phyloP scores from a whole-genome alignment of 78 protist genomes.

The Goniomonas avonlea region DNA sequence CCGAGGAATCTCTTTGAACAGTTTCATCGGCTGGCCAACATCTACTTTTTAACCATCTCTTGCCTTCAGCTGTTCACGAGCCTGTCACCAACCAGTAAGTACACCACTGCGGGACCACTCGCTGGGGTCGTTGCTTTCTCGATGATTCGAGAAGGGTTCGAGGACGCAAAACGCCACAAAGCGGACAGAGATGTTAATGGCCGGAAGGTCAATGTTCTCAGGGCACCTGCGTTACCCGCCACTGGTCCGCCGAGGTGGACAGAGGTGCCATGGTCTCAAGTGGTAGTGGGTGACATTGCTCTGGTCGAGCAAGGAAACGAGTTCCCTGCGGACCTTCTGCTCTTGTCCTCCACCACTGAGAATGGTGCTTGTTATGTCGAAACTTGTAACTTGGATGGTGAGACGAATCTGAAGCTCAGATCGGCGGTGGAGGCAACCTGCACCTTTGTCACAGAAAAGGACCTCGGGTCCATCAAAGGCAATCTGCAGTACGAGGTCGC shows the following conservation, averaged over 20 bases:
- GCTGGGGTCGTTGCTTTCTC: neutral
- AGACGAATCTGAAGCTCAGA: constrained; percentile 1
- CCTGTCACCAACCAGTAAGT: neutral
- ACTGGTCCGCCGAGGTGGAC: neutral
- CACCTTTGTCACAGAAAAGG: neutral
- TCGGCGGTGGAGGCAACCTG: neutral
- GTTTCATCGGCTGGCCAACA: constrained; percentile 53
- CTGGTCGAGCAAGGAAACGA: neutral
- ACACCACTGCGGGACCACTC: neutral
- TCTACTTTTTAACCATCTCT: constrained; percentile 57
- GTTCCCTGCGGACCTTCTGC: neutral
- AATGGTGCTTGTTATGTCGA: neutral
- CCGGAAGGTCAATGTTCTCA: constrained; percentile 8
- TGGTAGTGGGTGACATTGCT: neutral
- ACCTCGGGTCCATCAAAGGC: neutral
- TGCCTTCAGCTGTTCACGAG: constrained; percentile 31
- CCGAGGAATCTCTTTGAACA: constrained; percentile 45
- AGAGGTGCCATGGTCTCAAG: neutral
- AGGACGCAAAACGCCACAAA: constrained; percentile 33
- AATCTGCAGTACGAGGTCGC: constrained; percentile 5
- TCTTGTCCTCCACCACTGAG: neutral
- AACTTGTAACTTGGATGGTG: constrained; percentile 21
- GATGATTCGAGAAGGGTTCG: constrained; percentile 27
- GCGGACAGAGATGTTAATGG: constrained; percentile 39
- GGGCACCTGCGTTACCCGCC: neutral